Percentiles rank a stretch among this genome's conserved stretches.
Conservation (phyloP, 2,329 filamentous ascomycete species). For the Colletotrichum coccodes region DNA sequence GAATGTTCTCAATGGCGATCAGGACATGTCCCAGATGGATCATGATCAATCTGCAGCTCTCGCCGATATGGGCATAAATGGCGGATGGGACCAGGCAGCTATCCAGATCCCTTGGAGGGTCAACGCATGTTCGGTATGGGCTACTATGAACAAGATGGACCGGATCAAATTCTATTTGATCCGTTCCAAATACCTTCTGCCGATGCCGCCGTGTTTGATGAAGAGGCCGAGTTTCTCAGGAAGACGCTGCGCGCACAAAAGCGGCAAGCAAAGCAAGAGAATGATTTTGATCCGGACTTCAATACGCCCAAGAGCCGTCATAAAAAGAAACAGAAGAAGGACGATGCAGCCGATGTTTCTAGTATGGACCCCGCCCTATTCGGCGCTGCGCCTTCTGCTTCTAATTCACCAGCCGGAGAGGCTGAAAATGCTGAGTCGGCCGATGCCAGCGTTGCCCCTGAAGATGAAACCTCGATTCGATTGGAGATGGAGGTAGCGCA, state of each 20-base stretch:
- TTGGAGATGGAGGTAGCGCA: slow-evolving; percentile 12
- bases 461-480: slow-evolving; percentile 31
- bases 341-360: slow-evolving; percentile 39
- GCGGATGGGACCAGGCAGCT: slow-evolving; percentile 47
- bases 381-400: slow-evolving; percentile 28
- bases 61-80: slow-evolving; percentile 42
- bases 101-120: slow-evolving; percentile 61
- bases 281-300: slow-evolving; percentile 66
- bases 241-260: slow-evolving; percentile 65
- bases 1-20: slow-evolving; percentile 12
- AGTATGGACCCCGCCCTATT: slow-evolving; percentile 65
- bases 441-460: slow-evolving; percentile 36
- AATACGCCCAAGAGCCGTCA: slow-evolving; percentile 50
- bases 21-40: slow-evolving; percentile 21
- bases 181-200: slow-evolving; percentile 64
- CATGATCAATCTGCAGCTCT: slow-evolving; percentile 33
- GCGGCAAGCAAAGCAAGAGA: slow-evolving; percentile 61
- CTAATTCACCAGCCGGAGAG: background rate
- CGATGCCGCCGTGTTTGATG: slow-evolving; percentile 52
- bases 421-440: slow-evolving; percentile 1
- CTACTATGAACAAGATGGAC: slow-evolving; percentile 68
- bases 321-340: slow-evolving; percentile 53
- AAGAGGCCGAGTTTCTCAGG: slow-evolving; percentile 64
- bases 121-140: slow-evolving; percentile 67
- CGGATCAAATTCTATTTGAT: slow-evolving; percentile 69